Evolutionary conservation across 805 yeast genomes (phyloP), one percentile per base, ranked within the genome.

Genomic region (Candida insectorum): DNA sequence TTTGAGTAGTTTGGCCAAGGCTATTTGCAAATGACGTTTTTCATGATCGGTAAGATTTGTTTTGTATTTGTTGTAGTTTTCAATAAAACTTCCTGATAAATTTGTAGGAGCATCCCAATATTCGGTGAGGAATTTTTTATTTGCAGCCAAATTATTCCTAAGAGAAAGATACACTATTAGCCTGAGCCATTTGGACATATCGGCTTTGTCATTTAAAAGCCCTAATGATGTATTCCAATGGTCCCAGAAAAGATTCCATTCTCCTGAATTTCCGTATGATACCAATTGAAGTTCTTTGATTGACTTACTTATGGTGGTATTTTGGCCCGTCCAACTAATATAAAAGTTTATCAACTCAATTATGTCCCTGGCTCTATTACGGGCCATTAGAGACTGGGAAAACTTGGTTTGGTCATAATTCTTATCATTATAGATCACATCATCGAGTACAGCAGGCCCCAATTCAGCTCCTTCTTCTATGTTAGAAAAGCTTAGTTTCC

Each of bases 231-330:
- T 31, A 12, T 64, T 53, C 71, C 71, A 66, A 29, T 58, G 50
- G 7, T 37, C 34, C 73, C 73, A 66, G 46, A 66, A 66, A 28
- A 45, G 34, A 3, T 35, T 36, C 70, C 71, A 66, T 20, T 59
- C 49, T 8, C 58, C 56, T 9, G 65, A 54, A 32, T 62, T 64
- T 3, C 71, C 73, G 34, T 58, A 62, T 1, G 61, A 52, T 30
- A 53, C 54, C 25, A 66, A 51, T 5, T 56, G 41, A n/a, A 60
- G 47, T 34, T 66, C 71, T 22, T 50, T 45, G 26, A 61, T 49
- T 9, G 58, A 48, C 4, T 40, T 45, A 37, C 33, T 38, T 16
- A 34, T 18, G 17, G 22, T 20, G 22, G 5, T 18, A 13, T 14
- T 21, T 14, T 36, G 28, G 35, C 48, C 48, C n/a, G 15, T 30